Evolutionary conservation across 805 yeast species (phyloP).

Genomic region (Komagataella phaffii): DNA sequence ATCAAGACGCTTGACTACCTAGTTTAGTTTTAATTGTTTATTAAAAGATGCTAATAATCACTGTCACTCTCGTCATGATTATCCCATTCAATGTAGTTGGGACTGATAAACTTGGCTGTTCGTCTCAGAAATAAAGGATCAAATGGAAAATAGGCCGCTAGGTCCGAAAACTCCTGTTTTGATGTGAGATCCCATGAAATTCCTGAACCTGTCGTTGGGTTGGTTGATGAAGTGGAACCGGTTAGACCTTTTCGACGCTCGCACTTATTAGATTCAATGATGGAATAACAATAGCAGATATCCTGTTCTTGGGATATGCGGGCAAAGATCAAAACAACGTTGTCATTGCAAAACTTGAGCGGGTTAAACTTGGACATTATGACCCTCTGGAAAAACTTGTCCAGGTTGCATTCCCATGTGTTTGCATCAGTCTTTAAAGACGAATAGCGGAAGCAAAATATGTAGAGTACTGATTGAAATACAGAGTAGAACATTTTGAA

Average conservation of each 20-base stretch:
- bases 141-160: constrained; percentile 93
- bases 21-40: neutral
- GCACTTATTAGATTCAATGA: constrained; percentile 80
- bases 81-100: constrained; percentile 70
- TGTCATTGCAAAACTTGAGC: constrained; percentile 81
- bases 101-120: constrained; percentile 40
- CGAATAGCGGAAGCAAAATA: constrained; percentile 78
- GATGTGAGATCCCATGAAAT: constrained; percentile 21
- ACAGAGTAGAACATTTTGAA: constrained; percentile 84
- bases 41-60: neutral
- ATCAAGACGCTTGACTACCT: neutral
- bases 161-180: constrained; percentile 73
- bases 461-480: constrained; percentile 80
- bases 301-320: constrained; percentile 81
- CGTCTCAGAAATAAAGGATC: constrained; percentile 74
- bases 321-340: constrained; percentile 89
- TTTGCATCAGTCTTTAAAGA: constrained; percentile 30
- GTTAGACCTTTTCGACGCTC: constrained; percentile 40
- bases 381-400: constrained; percentile 76
- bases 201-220: neutral
- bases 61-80: constrained; percentile 43
- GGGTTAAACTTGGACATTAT: constrained; percentile 88
- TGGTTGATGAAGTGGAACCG: constrained; percentile 8
- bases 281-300: constrained; percentile 85
- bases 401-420: constrained; percentile 68